These are phyloP conservation scores for Elasticomyces elasticus DNA, from an alignment of 495 filamentous ascomycete species.

Conservation along the genomic window DNA sequence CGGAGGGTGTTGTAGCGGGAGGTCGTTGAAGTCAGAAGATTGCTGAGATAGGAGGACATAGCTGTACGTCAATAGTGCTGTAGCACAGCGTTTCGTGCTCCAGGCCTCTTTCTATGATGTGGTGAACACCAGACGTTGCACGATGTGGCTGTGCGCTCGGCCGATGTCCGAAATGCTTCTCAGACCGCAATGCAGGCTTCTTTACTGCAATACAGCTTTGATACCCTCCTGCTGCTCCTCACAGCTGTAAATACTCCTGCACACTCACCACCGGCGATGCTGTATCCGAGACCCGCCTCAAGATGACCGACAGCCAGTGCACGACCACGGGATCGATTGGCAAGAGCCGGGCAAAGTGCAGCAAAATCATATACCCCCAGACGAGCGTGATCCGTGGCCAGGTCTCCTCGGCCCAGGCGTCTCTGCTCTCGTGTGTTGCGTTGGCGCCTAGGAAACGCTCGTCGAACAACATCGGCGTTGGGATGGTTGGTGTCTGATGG, in stretches of 20 bases:
- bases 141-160: background rate
- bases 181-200: too few species aligned
- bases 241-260: background rate
- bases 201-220: background rate
- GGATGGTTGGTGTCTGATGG: background rate
- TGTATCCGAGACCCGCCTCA: slow-evolving; percentile 1
- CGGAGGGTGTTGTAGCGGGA: slow-evolving; percentile 72
- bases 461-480: slow-evolving; percentile 7
- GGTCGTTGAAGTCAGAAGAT: slow-evolving; percentile 67
- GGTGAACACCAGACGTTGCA: background rate
- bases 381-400: slow-evolving; percentile 14
- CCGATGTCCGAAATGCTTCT: too few species aligned
- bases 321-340: slow-evolving; percentile 16
- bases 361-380: slow-evolving; percentile 15
- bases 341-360: slow-evolving; percentile 15
- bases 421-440: slow-evolving; percentile 9
- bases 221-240: background rate
- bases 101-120: background rate
- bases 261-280: slow-evolving; percentile 1
- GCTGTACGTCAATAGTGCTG: slow-evolving; percentile 1
- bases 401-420: slow-evolving; percentile 11
- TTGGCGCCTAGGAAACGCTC: slow-evolving; percentile 15
- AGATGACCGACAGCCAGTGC: slow-evolving; percentile 9
- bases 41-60: slow-evolving; percentile 73
- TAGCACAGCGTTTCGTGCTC: background rate